Base-by-base conservation (phyloP, 2,329 filamentous ascomycete species). In the Aspergillus oerlinghausenensis region DNA sequence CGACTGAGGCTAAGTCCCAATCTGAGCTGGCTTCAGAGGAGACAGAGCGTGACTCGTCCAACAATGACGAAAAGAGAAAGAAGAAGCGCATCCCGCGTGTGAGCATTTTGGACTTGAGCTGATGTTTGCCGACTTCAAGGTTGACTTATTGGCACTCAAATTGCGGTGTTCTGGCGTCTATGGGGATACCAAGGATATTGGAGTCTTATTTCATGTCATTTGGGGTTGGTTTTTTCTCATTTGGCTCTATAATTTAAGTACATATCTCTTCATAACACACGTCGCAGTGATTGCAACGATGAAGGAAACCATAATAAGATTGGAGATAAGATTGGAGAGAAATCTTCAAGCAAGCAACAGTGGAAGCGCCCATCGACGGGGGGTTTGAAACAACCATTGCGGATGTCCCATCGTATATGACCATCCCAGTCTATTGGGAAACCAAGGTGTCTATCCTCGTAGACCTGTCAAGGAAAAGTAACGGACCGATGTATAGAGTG, bases 1-100 rank as follows among this genome's bases (percentile, higher is more conserved):
- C 45, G 10, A 49, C 54, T 43, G 60, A 61, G 10, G 26, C n/a
- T n/a, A 25, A 23, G 9, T 32, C 59, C 45, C 21, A 56, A 42
- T 19, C 55, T 23, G 52, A 50, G 29, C 50, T 55, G 29, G 45
- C 49, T 23, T 49, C 52, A 40, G 54, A 57, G 51, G 47, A 56
- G 11, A 19, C n/a, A 3, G 43, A 58, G 14, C 17, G 52, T 17
- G 28, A 17, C 25, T 43, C 25, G 21, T 50, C 28, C 3, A 38
- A 51, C n/a, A n/a, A 47, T 4, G 50, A 40, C 50, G 53, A 55
- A 21, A 47, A 53, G 58, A 47, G 48, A 28, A 64, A 66, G 32
- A 69, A 67, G 57, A 72, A 73, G 56, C 60, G 68, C 11, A 57
- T 72, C 25, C 50, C 67, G 25, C 70, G 71, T 32, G 70, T 73